Evolutionary conservation across 176 grass and related monocot species (phyloP).

Genomic region (Cocos nucifera): DNA sequence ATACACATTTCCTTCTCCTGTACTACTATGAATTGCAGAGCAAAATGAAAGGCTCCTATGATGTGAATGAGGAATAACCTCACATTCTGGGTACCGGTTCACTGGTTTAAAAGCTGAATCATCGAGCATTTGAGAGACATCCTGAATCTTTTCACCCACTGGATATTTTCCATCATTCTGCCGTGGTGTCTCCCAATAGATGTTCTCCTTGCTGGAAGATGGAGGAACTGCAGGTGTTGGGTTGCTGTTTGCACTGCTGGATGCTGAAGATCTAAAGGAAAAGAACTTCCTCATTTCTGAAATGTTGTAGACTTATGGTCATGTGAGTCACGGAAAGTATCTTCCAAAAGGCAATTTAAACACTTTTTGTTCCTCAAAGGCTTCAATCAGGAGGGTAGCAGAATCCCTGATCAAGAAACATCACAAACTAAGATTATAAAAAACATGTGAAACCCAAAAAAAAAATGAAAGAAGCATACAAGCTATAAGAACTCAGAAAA

Average conservation of each 20-base stretch:
- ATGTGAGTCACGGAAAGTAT: too few species aligned
- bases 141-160: conserved; percentile 5
- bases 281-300: conserved; percentile 63
- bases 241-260: conserved; percentile 22
- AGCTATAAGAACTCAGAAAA: too few species aligned
- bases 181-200: too few species aligned
- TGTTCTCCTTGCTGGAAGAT: conserved; percentile 18
- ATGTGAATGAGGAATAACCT: conserved; percentile 28
- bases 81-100: conserved; percentile 12
- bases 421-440: too few species aligned
- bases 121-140: conserved; percentile 19
- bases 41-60: conserved; percentile 52
- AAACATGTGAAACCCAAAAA: too few species aligned
- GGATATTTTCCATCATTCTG: conserved; percentile 18
- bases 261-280: conserved; percentile 44
- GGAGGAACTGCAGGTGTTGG: background rate
- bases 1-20: conserved; percentile 23
- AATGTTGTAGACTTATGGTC: too few species aligned
- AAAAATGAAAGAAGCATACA: too few species aligned
- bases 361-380: too few species aligned
- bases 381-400: too few species aligned
- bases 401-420: too few species aligned
- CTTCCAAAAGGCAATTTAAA: too few species aligned
- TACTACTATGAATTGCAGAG: conserved; percentile 16
- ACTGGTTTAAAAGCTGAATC: conserved; percentile 26